These are phyloP conservation scores for Marasmius tenuissimus DNA, from an alignment of 1,284 basidiomycete genomes.

Conservation along the genomic window DNA sequence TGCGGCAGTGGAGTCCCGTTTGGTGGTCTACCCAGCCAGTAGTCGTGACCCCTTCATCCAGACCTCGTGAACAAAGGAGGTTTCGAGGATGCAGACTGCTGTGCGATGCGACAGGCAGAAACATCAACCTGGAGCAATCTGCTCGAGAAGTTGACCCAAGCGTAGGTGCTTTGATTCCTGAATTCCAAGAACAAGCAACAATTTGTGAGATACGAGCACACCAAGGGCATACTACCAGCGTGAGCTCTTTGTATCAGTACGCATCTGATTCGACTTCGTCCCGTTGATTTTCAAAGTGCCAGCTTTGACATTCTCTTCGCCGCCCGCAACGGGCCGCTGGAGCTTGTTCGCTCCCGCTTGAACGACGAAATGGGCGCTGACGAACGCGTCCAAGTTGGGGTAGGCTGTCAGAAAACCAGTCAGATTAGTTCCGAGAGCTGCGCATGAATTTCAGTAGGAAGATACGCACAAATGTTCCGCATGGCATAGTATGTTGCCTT, in stretches of 20 bases:
- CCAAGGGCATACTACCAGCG: no score
- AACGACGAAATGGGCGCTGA: constrained; percentile 46
- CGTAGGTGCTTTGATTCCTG: no score
- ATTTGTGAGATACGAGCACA: no score
- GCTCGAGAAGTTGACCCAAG: no score
- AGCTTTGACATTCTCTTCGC: constrained; percentile 41
- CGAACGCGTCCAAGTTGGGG: constrained; percentile 51
- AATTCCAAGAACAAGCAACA: no score
- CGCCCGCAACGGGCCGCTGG: constrained; percentile 55
- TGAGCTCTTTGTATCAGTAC: not conserved
- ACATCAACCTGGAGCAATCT: no score
- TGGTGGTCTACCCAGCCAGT: no score
- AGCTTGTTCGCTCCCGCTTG: constrained; percentile 49
- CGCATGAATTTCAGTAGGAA: not conserved
- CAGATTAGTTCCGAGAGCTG: not conserved
- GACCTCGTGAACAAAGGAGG: no score
- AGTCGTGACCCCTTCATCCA: no score
- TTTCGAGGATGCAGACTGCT: no score
- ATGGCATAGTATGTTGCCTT: constrained; percentile 64
- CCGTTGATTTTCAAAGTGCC: constrained; percentile 25
- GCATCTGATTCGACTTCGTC: not conserved
- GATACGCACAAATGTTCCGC: constrained; percentile 46
- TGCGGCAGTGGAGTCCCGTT: no score
- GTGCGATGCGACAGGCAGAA: no score
- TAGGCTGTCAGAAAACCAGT: constrained; percentile 24